Conservation (phyloP, 2,329 filamentous ascomycete genomes). For the Phialophora macrospora region DNA sequence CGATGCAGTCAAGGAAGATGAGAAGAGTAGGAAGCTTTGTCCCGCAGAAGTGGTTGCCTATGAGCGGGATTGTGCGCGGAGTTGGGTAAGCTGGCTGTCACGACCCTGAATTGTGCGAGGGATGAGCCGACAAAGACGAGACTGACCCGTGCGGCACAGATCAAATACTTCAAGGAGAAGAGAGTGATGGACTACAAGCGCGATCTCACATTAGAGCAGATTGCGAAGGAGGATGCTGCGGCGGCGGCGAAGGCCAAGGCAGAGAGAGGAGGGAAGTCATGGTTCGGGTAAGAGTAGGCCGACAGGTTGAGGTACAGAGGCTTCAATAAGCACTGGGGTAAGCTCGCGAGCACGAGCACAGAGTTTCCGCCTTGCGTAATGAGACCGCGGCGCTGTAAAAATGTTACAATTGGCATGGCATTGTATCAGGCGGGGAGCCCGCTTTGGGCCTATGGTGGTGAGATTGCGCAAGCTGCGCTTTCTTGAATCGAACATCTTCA, state of each 20-base stretch:
- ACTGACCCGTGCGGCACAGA: slow-evolving; percentile 56
- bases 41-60: slow-evolving; percentile 67
- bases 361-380: background rate
- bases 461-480: background rate
- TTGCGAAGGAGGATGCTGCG: slow-evolving; percentile 73
- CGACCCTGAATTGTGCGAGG: background rate
- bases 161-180: slow-evolving; percentile 97
- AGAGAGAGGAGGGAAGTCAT: slow-evolving; percentile 44
- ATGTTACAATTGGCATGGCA: slow-evolving; percentile 14
- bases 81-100: slow-evolving; percentile 72
- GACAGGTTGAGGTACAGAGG: no score
- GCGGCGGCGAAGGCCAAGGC: slow-evolving; percentile 57
- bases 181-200: slow-evolving; percentile 90
- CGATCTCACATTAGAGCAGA: slow-evolving; percentile 74
- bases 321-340: background rate
- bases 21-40: slow-evolving; percentile 64
- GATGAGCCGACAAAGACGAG: background rate
- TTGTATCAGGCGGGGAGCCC: background rate
- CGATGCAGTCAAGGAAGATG: slow-evolving; percentile 68
- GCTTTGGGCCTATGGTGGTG: background rate
- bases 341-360: background rate
- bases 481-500: slow-evolving; percentile 14
- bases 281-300: slow-evolving; percentile 37
- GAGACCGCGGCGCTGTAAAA: background rate
- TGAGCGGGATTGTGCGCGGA: slow-evolving; percentile 81